Evolutionary conservation across 1,284 basidiomycete genomes (phyloP), one percentile per base, ranked within the genome.

Genomic region (Paramarasmius palmivorus): DNA sequence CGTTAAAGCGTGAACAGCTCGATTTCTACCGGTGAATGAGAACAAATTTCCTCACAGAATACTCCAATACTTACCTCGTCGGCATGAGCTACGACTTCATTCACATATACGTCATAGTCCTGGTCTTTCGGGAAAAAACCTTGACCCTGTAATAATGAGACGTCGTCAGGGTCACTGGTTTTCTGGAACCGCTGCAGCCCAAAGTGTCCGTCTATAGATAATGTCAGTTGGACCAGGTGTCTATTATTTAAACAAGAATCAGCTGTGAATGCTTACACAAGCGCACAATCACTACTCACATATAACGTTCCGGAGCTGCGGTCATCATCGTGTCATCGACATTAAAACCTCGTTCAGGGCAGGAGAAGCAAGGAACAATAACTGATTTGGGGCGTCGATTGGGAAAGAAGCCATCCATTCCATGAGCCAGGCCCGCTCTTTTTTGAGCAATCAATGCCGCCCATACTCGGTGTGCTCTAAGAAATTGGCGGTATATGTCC

Each of bases 121-220:
- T 37, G 54, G 7, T 36, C 32, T n/a, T 53, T 38, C n/a, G 17
- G 23, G 39, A 41, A 41, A 12, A 41, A 15, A 4, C 14, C 39
- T 3, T 10, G 19, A 41, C 39, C 19, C 2, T 41, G 17, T 10
- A 50, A 19, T 8, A 61, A 32, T 7, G 60, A 54, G 10, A 57
- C 39, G 41, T 61, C 59, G 25, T 61, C 52, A 7, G 54, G 57
- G 41, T 61, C 57, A 44, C 57, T 49, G 20, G 45, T 50, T 41
- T 61, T 61, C 9, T 42, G 40, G n/a, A 35, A 42, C 5, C 50
- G 48, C 15, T 41, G 55, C 3, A 60, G 59, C 4, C 49, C 49
- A 50, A 58, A 59, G 47, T 61, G 55, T 20, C 60, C 59, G 45
- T 61, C 59, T 15, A 46, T 34, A 10, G 52, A 42, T 1, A 57